Percentiles rank a stretch among this genome's conserved stretches.
These are phyloP conservation scores for Paramecium primaurelia DNA, from an alignment of 73 alveolate genomes.

Conservation along the genomic window DNA sequence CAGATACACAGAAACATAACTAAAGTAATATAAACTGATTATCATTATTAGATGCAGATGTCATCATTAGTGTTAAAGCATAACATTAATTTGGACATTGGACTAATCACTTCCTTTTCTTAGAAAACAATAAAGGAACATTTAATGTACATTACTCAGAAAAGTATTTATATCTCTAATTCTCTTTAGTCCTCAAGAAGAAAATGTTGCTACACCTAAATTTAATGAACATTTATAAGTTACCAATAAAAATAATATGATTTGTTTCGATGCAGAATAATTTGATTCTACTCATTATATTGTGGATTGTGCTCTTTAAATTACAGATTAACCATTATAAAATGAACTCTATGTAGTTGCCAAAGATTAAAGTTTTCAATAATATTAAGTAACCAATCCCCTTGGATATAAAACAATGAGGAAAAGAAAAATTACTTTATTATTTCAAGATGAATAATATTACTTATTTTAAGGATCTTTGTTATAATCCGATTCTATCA, in stretches of 20 bases:
- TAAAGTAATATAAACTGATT: neutral
- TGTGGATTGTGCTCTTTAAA: neutral
- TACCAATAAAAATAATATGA: neutral
- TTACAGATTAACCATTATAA: neutral
- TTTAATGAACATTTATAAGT: neutral
- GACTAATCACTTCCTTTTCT: neutral
- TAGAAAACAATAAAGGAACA: neutral
- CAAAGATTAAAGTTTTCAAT: neutral
- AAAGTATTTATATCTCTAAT: neutral
- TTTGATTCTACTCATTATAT: neutral
- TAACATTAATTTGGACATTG: neutral
- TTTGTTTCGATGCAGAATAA: neutral
- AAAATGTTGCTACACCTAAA: neutral
- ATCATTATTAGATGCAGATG: neutral
- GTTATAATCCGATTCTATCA: neutral
- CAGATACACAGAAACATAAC: neutral
- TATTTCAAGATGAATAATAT: neutral
- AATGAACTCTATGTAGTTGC: neutral
- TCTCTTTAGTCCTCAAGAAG: neutral
- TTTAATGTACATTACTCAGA: neutral
- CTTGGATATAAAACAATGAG: neutral
- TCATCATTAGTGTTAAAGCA: neutral
- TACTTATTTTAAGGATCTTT: neutral
- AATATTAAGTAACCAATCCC: neutral
- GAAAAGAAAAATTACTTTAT: neutral